Conservation (phyloP, 2,329 filamentous ascomycete species). For the Torrubiella hemipterigena region DNA sequence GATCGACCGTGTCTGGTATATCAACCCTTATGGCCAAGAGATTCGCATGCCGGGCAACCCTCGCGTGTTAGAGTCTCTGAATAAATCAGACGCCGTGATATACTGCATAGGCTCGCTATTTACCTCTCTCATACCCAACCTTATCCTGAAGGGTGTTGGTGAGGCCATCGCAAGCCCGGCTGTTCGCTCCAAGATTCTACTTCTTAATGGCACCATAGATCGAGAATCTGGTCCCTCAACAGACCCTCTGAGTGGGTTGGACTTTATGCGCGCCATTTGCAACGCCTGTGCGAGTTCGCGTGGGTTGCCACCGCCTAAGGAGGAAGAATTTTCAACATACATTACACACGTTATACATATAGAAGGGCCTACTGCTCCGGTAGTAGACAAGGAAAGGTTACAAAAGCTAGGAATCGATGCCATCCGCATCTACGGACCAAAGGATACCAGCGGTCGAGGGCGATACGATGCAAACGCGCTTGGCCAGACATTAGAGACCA, state of each 20-base stretch:
- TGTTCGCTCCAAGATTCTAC: constrained; percentile 61
- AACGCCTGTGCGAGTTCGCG: constrained; percentile 61
- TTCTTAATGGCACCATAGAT: constrained; percentile 74
- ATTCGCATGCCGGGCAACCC: constrained; percentile 78
- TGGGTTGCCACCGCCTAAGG: constrained; percentile 25
- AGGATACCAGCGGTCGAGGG: constrained; percentile 25
- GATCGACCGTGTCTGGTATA: constrained; percentile 86
- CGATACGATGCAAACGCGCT: constrained; percentile 69
- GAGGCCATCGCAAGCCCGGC: constrained; percentile 33
- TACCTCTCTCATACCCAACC: constrained; percentile 73
- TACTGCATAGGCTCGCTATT: constrained; percentile 94
- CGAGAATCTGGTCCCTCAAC: constrained; percentile 69
- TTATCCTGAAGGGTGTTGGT: constrained; percentile 66
- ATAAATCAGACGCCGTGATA: constrained; percentile 54
- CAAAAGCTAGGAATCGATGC: constrained; percentile 60
- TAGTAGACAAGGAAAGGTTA: constrained; percentile 55
- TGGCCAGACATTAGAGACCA: constrained; percentile 61
- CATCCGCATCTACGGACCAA: constrained; percentile 64
- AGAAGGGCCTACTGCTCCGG: constrained; percentile 57
- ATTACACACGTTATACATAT: constrained; percentile 79
- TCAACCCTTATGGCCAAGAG: constrained; percentile 96
- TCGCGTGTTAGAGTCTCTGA: constrained; percentile 59
- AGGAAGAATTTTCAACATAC: constrained; percentile 49
- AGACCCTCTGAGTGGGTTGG: constrained; percentile 56
- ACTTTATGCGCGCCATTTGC: constrained; percentile 73